These are phyloP conservation scores for Oligophagozyma castellii DNA, from an alignment of 1,139 yeast genomes.

Conservation along the genomic window DNA sequence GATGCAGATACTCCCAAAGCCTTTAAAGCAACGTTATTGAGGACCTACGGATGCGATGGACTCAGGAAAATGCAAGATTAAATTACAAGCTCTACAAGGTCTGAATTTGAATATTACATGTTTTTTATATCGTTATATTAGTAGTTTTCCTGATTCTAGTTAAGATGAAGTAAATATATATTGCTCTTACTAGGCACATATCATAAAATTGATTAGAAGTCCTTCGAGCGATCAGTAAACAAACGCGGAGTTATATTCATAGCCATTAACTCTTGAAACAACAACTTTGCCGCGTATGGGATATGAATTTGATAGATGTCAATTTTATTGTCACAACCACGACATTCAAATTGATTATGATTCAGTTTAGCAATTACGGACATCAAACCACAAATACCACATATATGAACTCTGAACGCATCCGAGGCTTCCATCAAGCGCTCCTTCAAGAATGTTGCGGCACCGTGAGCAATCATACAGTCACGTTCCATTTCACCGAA, in stretches of 20 bases:
- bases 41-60: too few species aligned
- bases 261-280: slow-evolving; percentile 97
- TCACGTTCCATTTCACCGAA: slow-evolving; percentile 99
- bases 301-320: slow-evolving; percentile 94
- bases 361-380: slow-evolving; percentile 92
- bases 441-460: slow-evolving; percentile 94
- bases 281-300: slow-evolving; percentile 91
- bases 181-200: too few species aligned
- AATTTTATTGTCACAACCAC: slow-evolving; percentile 96
- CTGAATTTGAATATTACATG: too few species aligned
- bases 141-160: too few species aligned
- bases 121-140: too few species aligned
- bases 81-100: too few species aligned
- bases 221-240: slow-evolving; percentile 47
- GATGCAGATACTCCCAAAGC: too few species aligned
- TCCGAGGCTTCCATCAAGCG: slow-evolving; percentile 98
- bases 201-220: slow-evolving; percentile 13
- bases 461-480: slow-evolving; percentile 99
- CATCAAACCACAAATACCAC: slow-evolving; percentile 98
- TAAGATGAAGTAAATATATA: too few species aligned
- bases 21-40: too few species aligned
- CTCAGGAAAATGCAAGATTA: too few species aligned
- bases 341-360: slow-evolving; percentile 95
- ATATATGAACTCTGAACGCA: slow-evolving; percentile 94
- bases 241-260: slow-evolving; percentile 90